Base-by-base conservation (phyloP, 495 filamentous ascomycete species). In the Beverwykella pulmonaria region DNA sequence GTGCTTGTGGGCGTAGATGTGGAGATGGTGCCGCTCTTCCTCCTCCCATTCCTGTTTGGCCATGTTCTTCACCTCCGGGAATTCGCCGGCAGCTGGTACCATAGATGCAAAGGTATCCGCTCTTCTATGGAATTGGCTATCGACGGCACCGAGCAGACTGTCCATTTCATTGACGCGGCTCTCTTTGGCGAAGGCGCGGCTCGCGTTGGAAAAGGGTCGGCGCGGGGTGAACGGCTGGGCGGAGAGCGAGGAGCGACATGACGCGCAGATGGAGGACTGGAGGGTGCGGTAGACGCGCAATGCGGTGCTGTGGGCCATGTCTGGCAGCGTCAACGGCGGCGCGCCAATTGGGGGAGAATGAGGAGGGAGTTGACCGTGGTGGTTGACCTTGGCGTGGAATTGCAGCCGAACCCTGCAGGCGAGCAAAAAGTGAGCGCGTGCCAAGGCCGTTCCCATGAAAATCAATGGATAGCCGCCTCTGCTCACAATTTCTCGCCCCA, bases 1-100 rank as follows among this genome's bases (percentile, higher is more conserved):
- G 83, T 97, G 94, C 80, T 90, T 94, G 66, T 87, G 86, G 36
- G 87, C 74, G 77, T 86, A 95, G 75, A 98, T 82, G 80, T 97
- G 92, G 61, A 98, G 84, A 71, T 93, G 90, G 79, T 94, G 88
- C 9, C 89, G 85, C 58, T 84, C 80, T 14, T 48, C 32, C 23
- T 55, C 52, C 12, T 64, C 50, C 52, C 50, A 61, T 36, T 59
- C 63, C 6, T 23, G 1, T 25, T 8, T 19, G 20, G 34, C 4
- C 29, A 59, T 53, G 68, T 67, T 59, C 17, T 44, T 19, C 34
- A 34, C 19, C 36, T 44, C 54, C n/a, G 23, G 5, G 52, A 53
- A 3, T 20, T 46, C 41, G 53, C 29, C 32, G 0, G 30, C 9
- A 20, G 3, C 0, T 20, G 65, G 59, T 8, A 60, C 54, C 17